phyloP scores from a whole-genome alignment of 441 rosid genomes.

The Gossypium lobatum region DNA sequence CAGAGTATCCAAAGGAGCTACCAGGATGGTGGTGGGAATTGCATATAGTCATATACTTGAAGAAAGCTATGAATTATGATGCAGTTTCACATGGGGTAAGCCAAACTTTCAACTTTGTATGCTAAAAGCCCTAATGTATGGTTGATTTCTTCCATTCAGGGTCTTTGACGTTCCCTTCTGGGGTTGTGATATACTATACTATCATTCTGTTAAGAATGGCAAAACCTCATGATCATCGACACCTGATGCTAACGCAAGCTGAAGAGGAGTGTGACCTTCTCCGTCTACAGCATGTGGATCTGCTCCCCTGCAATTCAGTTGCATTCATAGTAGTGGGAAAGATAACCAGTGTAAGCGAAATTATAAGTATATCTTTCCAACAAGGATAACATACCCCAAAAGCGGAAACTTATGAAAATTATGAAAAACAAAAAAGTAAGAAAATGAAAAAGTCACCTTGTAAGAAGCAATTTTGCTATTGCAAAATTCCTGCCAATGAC shows the following conservation, averaged over 20 bases:
- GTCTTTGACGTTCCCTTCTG: neutral
- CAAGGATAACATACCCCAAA: neutral
- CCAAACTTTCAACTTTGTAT: neutral
- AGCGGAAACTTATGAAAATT: neutral
- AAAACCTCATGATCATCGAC: conserved; percentile 53
- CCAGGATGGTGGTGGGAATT: neutral
- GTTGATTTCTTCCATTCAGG: neutral
- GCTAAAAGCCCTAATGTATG: neutral
- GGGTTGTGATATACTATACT: conserved; percentile 11
- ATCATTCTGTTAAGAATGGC: conserved; percentile 46
- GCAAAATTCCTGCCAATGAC: conserved; percentile 56
- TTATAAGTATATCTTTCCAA: neutral
- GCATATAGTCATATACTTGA: neutral
- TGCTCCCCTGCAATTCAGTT: conserved; percentile 67
- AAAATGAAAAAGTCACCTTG: conserved; percentile 40
- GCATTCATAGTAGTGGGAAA: neutral
- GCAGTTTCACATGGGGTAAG: neutral
- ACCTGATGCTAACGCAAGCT: conserved; percentile 44
- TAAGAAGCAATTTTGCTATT: conserved; percentile 71
- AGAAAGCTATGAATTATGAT: neutral
- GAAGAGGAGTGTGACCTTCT: conserved; percentile 47
- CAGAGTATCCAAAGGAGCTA: neutral
- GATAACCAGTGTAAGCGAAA: neutral
- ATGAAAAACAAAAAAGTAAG: too few species aligned
- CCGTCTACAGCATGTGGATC: conserved; percentile 58